A percentile compares a stretch with the other conserved stretches of the same genome.
phyloP scores from a whole-genome alignment of 805 yeast species.

The Brettanomyces anomalus region DNA sequence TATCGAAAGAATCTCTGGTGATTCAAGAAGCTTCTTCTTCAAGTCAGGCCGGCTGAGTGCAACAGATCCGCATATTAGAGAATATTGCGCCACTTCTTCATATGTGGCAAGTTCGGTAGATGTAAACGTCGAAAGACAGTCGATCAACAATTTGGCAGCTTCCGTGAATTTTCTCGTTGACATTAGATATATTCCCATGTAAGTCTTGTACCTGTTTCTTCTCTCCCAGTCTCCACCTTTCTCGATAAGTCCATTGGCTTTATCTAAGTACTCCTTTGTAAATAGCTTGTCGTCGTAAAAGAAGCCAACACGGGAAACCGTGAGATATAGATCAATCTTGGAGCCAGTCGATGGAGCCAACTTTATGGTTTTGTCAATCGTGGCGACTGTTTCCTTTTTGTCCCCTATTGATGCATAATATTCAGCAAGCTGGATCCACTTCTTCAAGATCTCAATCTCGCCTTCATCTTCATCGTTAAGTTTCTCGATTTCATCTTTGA shows the following conservation, averaged over 20 bases:
- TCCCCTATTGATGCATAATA: conserved; percentile 84
- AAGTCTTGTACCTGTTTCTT: conserved; percentile 88
- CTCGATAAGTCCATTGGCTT: conserved; percentile 68
- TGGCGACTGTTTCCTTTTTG: conserved; percentile 53
- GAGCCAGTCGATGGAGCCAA: conserved; percentile 80
- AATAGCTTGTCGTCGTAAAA: conserved; percentile 72
- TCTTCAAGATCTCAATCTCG: conserved; percentile 69
- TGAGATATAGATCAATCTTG: conserved; percentile 77
- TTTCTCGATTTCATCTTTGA: conserved; percentile 43
- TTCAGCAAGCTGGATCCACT: conserved; percentile 77
- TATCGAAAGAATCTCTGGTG: conserved; percentile 85
- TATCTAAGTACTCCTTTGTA: conserved; percentile 64
- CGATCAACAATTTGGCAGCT: conserved; percentile 79
- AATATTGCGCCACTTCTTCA: conserved; percentile 82
- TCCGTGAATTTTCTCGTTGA: conserved; percentile 80
- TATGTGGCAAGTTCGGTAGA: conserved; percentile 84
- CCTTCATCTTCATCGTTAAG: conserved; percentile 72
- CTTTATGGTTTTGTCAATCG: conserved; percentile 65
- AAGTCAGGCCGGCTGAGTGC: conserved; percentile 76
- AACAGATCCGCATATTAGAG: conserved; percentile 81
- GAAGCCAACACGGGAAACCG: conserved; percentile 82
- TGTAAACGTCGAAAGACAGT: conserved; percentile 90
- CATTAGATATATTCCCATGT: conserved; percentile 74
- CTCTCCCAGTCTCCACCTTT: conserved; percentile 99
- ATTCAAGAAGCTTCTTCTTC: conserved; percentile 78